Percentiles rank a stretch among this genome's conserved stretches.
phyloP scores from a whole-genome alignment of 2,329 filamentous ascomycete genomes.

The Pseudogymnoascus sp. region DNA sequence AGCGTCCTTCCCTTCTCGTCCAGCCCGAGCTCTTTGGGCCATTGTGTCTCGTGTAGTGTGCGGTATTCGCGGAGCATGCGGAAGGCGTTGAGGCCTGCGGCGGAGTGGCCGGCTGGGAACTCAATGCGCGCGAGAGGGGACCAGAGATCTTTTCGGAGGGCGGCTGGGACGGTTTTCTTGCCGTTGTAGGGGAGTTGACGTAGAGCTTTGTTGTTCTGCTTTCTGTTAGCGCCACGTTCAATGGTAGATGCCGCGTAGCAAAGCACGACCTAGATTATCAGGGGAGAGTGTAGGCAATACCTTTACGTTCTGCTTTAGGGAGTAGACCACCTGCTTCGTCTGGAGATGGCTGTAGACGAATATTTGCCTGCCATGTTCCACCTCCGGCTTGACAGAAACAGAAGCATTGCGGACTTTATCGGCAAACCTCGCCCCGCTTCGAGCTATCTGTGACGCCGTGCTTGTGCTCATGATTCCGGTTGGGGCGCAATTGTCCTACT shows the following conservation, averaged over 20 bases:
- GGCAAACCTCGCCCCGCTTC: not conserved
- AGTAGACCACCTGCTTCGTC: constrained; percentile 37
- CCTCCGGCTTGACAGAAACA: constrained; percentile 13
- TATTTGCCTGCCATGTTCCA: constrained; percentile 33
- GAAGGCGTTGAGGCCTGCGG: constrained; percentile 51
- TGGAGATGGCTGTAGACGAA: constrained; percentile 36
- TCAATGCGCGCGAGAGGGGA: constrained; percentile 53
- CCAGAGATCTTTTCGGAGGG: constrained; percentile 64
- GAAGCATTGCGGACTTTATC: constrained; percentile 13
- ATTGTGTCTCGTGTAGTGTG: constrained; percentile 55
- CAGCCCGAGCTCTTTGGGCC: constrained; percentile 44
- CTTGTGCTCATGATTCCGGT: not conserved
- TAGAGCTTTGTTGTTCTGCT: constrained; percentile 41
- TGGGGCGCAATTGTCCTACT: constrained; percentile 10
- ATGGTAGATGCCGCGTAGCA: not conserved
- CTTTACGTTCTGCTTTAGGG: constrained; percentile 32
- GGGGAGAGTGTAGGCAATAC: constrained; percentile 23
- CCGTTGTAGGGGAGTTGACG: constrained; percentile 59
- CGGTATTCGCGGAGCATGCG: constrained; percentile 61
- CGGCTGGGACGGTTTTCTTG: constrained; percentile 59
- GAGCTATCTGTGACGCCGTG: constrained; percentile 9
- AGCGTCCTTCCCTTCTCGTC: constrained; percentile 19
- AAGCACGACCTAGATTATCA: not conserved
- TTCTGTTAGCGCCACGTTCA: not conserved
- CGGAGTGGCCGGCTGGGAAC: constrained; percentile 47